Percentiles rank a stretch among this genome's conserved stretches.
These are phyloP conservation scores for Diaporthe citrichinensis DNA, from an alignment of 2,329 filamentous ascomycete species.

Conservation along the genomic window DNA sequence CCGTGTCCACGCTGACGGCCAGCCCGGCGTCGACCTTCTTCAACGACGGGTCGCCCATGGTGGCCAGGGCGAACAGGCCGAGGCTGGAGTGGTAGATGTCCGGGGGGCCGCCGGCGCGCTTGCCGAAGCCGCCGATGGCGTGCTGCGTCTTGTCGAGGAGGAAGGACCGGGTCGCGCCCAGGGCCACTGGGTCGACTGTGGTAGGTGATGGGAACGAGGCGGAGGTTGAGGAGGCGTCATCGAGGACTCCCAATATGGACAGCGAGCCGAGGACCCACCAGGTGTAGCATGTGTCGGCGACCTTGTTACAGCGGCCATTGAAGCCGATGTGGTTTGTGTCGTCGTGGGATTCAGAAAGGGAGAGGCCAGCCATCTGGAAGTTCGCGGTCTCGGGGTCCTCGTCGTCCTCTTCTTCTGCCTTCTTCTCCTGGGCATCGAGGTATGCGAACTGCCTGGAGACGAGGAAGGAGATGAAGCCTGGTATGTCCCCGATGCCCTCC, in stretches of 20 bases:
- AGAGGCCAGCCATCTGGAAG: conserved; percentile 53
- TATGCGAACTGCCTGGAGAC: conserved; percentile 72
- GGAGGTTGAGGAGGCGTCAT: conserved; percentile 49
- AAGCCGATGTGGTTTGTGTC: conserved; percentile 73
- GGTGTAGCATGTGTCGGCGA: conserved; percentile 93
- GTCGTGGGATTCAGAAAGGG: conserved; percentile 47
- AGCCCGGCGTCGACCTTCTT: conserved; percentile 81
- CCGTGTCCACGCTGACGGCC: conserved; percentile 78
- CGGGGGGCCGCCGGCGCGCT: conserved; percentile 76
- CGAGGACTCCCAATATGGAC: conserved; percentile 58
- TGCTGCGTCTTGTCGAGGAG: conserved; percentile 91
- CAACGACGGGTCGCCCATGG: conserved; percentile 78
- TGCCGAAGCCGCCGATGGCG: conserved; percentile 85
- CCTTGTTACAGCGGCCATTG: conserved; percentile 92
- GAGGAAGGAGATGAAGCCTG: conserved; percentile 65
- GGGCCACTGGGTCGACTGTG: conserved; percentile 68
- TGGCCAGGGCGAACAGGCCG: conserved; percentile 83
- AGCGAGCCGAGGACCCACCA: conserved; percentile 88
- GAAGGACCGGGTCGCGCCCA: conserved; percentile 77
- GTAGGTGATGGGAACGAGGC: neutral
- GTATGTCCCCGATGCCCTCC: conserved; percentile 57
- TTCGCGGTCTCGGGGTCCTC: conserved; percentile 46
- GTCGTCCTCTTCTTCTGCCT: conserved; percentile 58
- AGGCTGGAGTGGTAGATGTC: conserved; percentile 93
- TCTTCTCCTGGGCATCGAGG: conserved; percentile 56